Evolutionary conservation across 2,329 filamentous ascomycete species (phyloP), one percentile per base, ranked within the genome.

Genomic region (Hypoxylon sp.): DNA sequence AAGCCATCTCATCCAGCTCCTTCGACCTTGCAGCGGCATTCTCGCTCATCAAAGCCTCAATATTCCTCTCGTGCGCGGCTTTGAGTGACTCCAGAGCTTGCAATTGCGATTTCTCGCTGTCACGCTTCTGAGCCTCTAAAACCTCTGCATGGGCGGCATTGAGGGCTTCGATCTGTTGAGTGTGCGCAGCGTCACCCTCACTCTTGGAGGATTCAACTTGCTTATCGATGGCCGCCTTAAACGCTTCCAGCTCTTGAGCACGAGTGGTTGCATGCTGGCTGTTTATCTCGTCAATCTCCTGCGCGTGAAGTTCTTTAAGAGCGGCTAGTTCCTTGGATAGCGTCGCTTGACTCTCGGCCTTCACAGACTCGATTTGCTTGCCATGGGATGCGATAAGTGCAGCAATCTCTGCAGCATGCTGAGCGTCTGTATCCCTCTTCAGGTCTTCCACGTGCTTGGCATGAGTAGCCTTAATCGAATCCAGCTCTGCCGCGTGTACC

Each of bases 161-260:
- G 1, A 77, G 61, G 1, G 73, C 74, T 36, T 75, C 74, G 24
- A 77, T 75, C 44, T 74, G 72, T 40, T 72, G 61, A 44, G 42
- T 70, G 16, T 73, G 74, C 20, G 75, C 71, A 4, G 66, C 73
- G 24, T 76, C 64, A n/a, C 74, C 74, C 62, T 76, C 74, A 0
- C 60, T 66, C 61, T 75, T 75, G 6, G 76, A 75, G 9, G 74
- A 77, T 52, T 75, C 73, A 2, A 75, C 59, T 53, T 77, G 75
- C 48, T 77, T 77, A 24, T 70, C 72, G 22, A 77, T 50, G 33
- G 74, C 72, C 5, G 73, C 71, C 61, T 75, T 72, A 63, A 77
- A 76, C 4, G 70, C 57, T n/a, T 75, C 73, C 3, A 77, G 58
- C 54, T 76, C 75, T 26, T 72, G 70, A 14, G 75, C 71, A 44